Conservation (phyloP, 2,329 filamentous ascomycete species). For the Tolypocladium amazonense region DNA sequence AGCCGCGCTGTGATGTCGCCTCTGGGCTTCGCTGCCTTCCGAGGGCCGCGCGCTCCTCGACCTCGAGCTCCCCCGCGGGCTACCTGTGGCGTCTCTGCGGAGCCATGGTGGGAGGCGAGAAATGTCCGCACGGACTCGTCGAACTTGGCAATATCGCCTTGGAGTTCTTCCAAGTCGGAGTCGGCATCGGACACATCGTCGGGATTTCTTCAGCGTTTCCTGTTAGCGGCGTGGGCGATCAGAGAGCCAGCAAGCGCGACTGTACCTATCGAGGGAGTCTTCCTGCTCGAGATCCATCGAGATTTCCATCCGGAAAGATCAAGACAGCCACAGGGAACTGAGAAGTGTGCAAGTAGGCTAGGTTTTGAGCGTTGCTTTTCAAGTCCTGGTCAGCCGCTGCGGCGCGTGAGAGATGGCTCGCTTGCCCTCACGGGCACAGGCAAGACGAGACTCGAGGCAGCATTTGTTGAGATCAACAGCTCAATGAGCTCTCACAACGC, state of each 20-base stretch:
- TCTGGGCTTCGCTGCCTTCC: slow-evolving; percentile 56
- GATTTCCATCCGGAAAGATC: neutral
- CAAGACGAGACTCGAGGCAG: neutral
- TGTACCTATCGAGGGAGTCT: neutral
- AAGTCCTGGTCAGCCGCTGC: neutral
- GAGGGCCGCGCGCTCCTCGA: slow-evolving; percentile 31
- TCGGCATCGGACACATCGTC: slow-evolving; percentile 28
- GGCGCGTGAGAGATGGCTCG: neutral
- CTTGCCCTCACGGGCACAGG: neutral
- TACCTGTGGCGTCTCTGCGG: slow-evolving; percentile 8
- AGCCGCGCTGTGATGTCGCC: slow-evolving; percentile 61
- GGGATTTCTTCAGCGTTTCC: slow-evolving; percentile 3
- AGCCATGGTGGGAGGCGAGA: slow-evolving; percentile 24
- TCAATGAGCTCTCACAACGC: neutral
- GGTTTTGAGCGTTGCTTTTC: neutral
- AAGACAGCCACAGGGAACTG: neutral
- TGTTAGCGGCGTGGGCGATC: slow-evolving; percentile 1
- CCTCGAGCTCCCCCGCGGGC: slow-evolving; percentile 12
- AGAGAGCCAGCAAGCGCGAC: neutral
- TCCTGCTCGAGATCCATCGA: neutral
- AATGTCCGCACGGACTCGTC: slow-evolving; percentile 31
- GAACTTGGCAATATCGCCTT: slow-evolving; percentile 31
- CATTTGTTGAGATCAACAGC: neutral
- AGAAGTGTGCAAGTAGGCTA: neutral
- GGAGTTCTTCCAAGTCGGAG: slow-evolving; percentile 32